Conservation (phyloP, 1,284 basidiomycete species). For the Microstroma glucosiphilum region DNA sequence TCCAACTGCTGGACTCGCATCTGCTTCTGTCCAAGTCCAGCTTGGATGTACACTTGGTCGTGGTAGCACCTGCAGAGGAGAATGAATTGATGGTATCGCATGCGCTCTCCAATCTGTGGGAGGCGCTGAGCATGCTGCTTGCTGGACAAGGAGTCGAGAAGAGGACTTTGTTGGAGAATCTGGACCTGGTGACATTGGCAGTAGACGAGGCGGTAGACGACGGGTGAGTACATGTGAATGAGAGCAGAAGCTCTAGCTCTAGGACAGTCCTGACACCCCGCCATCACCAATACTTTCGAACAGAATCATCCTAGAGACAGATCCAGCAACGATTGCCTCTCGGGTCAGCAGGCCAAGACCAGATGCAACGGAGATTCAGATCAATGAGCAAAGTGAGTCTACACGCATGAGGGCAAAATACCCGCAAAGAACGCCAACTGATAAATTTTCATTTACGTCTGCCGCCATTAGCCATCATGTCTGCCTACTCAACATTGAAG, state of each 20-base stretch:
- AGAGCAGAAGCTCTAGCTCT: background rate
- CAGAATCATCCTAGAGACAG: constrained; percentile 95
- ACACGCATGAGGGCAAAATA: too few relatives aligned
- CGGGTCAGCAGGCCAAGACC: constrained; percentile 86
- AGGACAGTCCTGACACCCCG: too few relatives aligned
- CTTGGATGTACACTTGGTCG: constrained; percentile 90
- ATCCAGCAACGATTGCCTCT: constrained; percentile 87
- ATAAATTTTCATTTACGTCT: too few relatives aligned
- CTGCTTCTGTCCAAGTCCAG: constrained; percentile 90
- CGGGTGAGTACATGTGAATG: constrained; percentile 61
- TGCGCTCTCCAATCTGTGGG: constrained; percentile 75
- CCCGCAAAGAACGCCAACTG: constrained; percentile 17
- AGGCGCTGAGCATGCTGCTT: constrained; percentile 76
- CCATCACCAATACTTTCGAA: background rate
- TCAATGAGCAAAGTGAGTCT: constrained; percentile 81
- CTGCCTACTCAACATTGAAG: constrained; percentile 42
- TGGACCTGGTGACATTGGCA: constrained; percentile 86
- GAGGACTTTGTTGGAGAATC: constrained; percentile 84
- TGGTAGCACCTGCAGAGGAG: constrained; percentile 77
- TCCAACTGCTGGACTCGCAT: constrained; percentile 70
- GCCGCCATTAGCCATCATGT: constrained; percentile 51
- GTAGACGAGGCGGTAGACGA: constrained; percentile 97
- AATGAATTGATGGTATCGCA: constrained; percentile 94
- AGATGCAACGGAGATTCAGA: constrained; percentile 91
- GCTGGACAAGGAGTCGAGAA: constrained; percentile 80